phyloP scores from a whole-genome alignment of 306 rosid species.

The Hippophae rhamnoides region DNA sequence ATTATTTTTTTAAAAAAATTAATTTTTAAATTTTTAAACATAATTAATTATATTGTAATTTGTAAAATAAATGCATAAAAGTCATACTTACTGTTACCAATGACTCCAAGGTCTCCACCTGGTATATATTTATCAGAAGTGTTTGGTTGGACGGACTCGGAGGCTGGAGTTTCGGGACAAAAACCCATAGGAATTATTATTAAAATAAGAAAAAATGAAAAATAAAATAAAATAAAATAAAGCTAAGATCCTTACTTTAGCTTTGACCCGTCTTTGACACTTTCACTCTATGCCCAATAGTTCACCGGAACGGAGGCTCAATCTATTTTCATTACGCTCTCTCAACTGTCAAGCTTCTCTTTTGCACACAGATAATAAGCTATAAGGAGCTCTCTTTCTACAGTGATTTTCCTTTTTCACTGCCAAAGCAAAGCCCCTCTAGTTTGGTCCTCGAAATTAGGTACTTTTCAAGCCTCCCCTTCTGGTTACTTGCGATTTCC shows the following conservation, averaged over 20 bases:
- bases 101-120: too few relatives aligned
- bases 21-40: too few relatives aligned
- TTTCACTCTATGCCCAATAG: constrained; percentile 26
- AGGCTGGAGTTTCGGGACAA: too few relatives aligned
- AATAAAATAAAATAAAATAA: constrained; percentile 1
- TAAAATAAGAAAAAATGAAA: background rate
- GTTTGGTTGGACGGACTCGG: constrained; percentile 26
- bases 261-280: constrained; percentile 44
- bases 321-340: constrained; percentile 17
- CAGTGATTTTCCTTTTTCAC: constrained; percentile 28
- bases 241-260: constrained; percentile 25
- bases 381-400: constrained; percentile 22
- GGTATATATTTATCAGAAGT: constrained; percentile 22
- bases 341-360: background rate
- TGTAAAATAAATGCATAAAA: too few relatives aligned
- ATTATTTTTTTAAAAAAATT: too few relatives aligned
- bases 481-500: constrained; percentile 25
- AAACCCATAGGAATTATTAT: too few relatives aligned
- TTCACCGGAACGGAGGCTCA: constrained; percentile 36
- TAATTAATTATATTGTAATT: too few relatives aligned
- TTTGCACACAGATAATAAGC: constrained; percentile 7
- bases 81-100: too few relatives aligned
- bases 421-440: constrained; percentile 37
- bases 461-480: constrained; percentile 36
- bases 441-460: constrained; percentile 39